Percentiles rank a stretch among this genome's conserved stretches.
Conservation (phyloP, 495 filamentous ascomycete genomes). For the Penicillium bialowiezense region DNA sequence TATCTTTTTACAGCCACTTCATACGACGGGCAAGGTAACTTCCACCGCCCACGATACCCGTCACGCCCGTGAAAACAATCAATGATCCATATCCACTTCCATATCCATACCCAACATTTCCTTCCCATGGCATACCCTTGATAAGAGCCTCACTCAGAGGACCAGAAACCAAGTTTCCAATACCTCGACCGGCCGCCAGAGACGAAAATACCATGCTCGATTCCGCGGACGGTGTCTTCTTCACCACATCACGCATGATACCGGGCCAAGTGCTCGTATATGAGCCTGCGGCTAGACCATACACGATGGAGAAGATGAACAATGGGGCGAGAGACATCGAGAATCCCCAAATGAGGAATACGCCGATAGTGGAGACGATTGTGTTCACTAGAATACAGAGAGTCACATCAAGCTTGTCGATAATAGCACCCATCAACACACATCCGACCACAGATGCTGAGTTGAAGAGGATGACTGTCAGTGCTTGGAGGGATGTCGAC, state of each 20-base stretch:
- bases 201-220: conserved; percentile 54
- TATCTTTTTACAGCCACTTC: conserved; percentile 11
- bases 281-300: conserved; percentile 61
- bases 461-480: conserved; percentile 51
- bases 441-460: conserved; percentile 49
- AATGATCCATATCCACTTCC: conserved; percentile 35
- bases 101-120: conserved; percentile 23
- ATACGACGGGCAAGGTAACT: conserved; percentile 22
- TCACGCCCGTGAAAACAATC: conserved; percentile 42
- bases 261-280: conserved; percentile 56
- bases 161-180: conserved; percentile 56
- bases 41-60: conserved; percentile 36
- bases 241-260: conserved; percentile 48
- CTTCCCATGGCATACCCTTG: conserved; percentile 3
- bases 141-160: conserved; percentile 56
- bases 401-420: conserved; percentile 54
- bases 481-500: conserved; percentile 18
- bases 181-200: conserved; percentile 55
- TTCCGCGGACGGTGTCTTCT: conserved; percentile 35
- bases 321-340: conserved; percentile 48
- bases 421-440: conserved; percentile 52
- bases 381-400: conserved; percentile 53
- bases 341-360: conserved; percentile 66
- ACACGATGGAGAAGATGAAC: conserved; percentile 56
- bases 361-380: conserved; percentile 47